Evolutionary conservation across 768 basidiomycete genomes (phyloP).

Genomic region (Termitomyces sp.): DNA sequence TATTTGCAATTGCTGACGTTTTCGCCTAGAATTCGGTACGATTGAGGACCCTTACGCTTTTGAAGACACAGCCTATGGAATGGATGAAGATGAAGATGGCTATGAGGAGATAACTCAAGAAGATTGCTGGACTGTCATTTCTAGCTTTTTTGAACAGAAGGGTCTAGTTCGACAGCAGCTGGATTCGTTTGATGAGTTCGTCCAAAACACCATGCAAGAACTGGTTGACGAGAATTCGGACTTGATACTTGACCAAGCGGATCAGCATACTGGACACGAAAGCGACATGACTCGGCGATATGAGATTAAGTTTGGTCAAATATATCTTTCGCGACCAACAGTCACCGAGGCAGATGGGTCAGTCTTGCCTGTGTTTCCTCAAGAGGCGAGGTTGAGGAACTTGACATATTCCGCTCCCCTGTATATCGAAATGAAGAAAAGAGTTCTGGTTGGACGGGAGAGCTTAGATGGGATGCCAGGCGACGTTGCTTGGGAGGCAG

Average conservation of each 20-base stretch:
- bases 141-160: conserved; percentile 94
- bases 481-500: conserved; percentile 71
- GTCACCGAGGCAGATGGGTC: conserved; percentile 95
- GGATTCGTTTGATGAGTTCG: conserved; percentile 98
- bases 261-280: conserved; percentile 90
- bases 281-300: conserved; percentile 82
- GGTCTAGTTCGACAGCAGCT: conserved; percentile 97
- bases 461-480: conserved; percentile 78
- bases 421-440: conserved; percentile 93
- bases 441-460: conserved; percentile 72
- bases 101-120: conserved; percentile 84
- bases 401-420: conserved; percentile 94
- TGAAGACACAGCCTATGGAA: conserved; percentile 53
- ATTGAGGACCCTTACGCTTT: conserved; percentile 50
- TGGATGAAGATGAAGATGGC: conserved; percentile 48
- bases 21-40: conserved; percentile 38
- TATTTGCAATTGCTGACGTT: conserved; percentile 24
- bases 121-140: conserved; percentile 94
- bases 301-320: conserved; percentile 96
- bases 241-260: conserved; percentile 92
- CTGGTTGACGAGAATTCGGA: conserved; percentile 96
- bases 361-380: conserved; percentile 90
- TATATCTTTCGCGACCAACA: conserved; percentile 92
- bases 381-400: conserved; percentile 92
- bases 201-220: conserved; percentile 99